Evolutionary conservation across 2,329 filamentous ascomycete species (phyloP), one percentile per base, ranked within the genome.

Genomic region (Aspergillus spinulosporus): DNA sequence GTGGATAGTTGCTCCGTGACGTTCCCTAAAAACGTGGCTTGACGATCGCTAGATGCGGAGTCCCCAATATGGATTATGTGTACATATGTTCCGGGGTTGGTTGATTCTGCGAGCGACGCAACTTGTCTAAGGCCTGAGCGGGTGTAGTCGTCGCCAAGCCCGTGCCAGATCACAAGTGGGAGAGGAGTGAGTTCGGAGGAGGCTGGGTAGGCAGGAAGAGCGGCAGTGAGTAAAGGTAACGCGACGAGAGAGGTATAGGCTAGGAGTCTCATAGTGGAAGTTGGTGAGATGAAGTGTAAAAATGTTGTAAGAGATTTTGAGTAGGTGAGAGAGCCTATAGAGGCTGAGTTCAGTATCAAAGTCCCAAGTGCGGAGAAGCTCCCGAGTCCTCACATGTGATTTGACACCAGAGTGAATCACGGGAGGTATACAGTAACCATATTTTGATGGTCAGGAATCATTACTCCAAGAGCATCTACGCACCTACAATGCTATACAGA

Each of bases 81-180:
- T 21, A 94, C 86, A 66, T 90, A 87, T 12, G 92, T 97, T 58
- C 90, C 91, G 0, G 92, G 92, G 74, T 96, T 85, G 56, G 85
- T 78, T 49, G 83, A 74, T 57, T 90, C 82, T 61, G 88, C 88
- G 48, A 97, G 82, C n/a, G 82, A 76, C 61, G 84, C 89, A 32
- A 96, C 82, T 52, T 80, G 73, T 64, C 84, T 82, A 54, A 97
- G 81, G 56, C 92, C 92, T 1, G 92, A 87, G 61, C 85, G 84
- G 51, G 85, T 83, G 76, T 87, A 95, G 72, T 87, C 70, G 61
- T 78, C 76, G 63, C 84, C 84, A n/a, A 87, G 77, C 56, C 86
- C 94, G 74, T 99, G 94, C 94, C 94, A 99, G 76, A 99, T 89
- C 58, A 99, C 83, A 36, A 99, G 81, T 0, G 94, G 94, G 31